Base-by-base conservation (phyloP, 129 eudicot species). In the Oenanthe sinensis region DNA sequence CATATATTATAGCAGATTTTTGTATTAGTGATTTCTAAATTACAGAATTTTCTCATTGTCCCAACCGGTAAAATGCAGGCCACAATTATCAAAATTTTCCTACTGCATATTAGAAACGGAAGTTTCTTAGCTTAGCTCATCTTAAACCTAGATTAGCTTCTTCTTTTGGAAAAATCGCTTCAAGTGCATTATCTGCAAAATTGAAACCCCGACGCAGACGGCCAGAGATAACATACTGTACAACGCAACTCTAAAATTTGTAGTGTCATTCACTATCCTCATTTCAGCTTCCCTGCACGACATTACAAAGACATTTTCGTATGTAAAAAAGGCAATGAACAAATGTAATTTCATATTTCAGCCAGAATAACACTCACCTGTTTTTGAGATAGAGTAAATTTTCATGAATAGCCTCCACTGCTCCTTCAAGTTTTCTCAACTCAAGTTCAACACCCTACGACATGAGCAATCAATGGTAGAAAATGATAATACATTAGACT, bases 351-450 rank as follows among this genome's bases (percentile, higher is more conserved):
- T 80, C 14, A 80, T 2, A 26, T 49, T 39, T 48, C 46, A 69
- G 17, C 77, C 36, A 79, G 28, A 75, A 77, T 49, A 60, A 45
- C 24, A 9, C 24, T 36, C 79, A 93, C 98, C 90, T 90, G 91
- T 72, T 77, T 85, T 87, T 90, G 49, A 93, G 90, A 82, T 88
- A 86, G 26, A 88, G 58, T 68, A 93, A 80, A 81, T 90, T 93
- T 82, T 93, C 98, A 87, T 88, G 98, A 80, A 93, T 93, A 80
- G 96, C 96, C 82, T 93, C 93, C 48, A 93, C 96, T 55, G 91
- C 96, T 81, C 92, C 98, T 89, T 93, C 98, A 81, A 93, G 98
- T 87, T 90, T 93, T 88, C 90, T 88, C 81, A 93, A 81, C 84
- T 93, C 96, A 49, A 93, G 94, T 85, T 93, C 98, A 79, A 93